phyloP scores from a whole-genome alignment of 257 asterid genomes.

The Lycium ferocissimum region DNA sequence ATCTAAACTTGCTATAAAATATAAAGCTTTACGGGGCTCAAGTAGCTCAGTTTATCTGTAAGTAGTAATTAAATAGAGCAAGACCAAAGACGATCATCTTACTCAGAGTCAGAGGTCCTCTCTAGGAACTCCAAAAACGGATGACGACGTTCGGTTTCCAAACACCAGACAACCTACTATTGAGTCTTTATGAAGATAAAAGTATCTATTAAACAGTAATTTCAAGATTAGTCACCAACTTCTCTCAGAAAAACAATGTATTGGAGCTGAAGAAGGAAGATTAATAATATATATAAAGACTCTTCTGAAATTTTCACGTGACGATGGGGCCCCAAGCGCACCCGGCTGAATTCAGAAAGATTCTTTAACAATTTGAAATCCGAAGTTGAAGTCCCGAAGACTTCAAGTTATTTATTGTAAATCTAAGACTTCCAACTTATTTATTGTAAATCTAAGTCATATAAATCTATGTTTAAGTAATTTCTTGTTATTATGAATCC shows the following conservation, averaged over 20 bases:
- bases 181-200: neutral
- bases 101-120: neutral
- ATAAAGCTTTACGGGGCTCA: neutral
- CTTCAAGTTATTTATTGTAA: no score
- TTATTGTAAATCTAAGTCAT: no score
- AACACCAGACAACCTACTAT: neutral
- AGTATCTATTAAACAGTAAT: neutral
- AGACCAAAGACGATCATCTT: neutral
- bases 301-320: no score
- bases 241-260: constrained; percentile 20
- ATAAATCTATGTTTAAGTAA: no score
- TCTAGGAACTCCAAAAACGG: neutral
- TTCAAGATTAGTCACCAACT: neutral
- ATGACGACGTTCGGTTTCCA: neutral
- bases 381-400: no score
- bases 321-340: no score
- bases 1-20: neutral
- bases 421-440: no score
- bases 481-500: no score
- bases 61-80: neutral
- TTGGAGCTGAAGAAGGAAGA: constrained; percentile 1
- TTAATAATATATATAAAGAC: neutral
- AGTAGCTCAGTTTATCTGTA: neutral
- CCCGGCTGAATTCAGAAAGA: no score
- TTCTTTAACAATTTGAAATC: no score